These are phyloP conservation scores for Cotoneaster glaucophyllus DNA, from an alignment of 306 rosid genomes.

Conservation along the genomic window DNA sequence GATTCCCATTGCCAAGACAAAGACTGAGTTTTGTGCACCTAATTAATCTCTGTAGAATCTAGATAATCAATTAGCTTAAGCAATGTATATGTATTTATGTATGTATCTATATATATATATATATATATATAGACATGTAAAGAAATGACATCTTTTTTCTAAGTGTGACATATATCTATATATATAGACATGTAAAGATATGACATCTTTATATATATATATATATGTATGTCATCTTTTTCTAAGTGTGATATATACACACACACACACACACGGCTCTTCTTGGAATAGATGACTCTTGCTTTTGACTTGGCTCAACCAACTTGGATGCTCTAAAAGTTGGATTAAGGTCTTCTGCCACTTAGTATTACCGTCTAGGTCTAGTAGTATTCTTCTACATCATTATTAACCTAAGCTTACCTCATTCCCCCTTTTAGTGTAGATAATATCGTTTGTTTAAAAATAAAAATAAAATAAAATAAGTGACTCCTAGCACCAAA, in stretches of 20 bases:
- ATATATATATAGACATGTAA: neutral
- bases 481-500: no score
- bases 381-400: no score
- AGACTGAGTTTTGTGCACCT: neutral
- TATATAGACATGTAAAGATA: neutral
- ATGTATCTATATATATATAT: no score
- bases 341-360: no score
- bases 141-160: slow-evolving; percentile 8
- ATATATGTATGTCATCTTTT: no score
- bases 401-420: no score
- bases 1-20: slow-evolving; percentile 40
- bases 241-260: slow-evolving; percentile 9
- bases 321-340: no score
- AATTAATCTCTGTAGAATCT: neutral
- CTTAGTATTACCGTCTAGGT: no score
- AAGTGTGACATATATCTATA: slow-evolving; percentile 14
- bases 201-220: no score
- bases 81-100: no score
- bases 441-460: no score
- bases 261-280: neutral
- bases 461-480: no score
- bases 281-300: neutral
- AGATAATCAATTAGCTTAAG: neutral
- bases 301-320: slow-evolving; percentile 13
- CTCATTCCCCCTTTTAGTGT: fast-evolving